Conservation (phyloP, 257 asterid species). For the Vinca minor region DNA sequence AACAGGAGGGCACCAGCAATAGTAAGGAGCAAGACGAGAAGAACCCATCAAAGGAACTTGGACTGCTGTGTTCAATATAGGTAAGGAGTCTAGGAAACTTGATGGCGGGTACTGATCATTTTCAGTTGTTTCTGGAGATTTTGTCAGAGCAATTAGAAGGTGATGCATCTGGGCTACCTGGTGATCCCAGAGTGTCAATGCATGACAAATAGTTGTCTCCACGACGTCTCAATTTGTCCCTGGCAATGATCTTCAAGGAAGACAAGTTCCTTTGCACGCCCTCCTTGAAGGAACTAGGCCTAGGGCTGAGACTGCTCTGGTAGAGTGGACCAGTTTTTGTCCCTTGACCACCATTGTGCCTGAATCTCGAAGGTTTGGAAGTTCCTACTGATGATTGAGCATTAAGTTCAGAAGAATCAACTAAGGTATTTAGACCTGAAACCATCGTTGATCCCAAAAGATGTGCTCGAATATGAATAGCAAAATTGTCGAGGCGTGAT, state of each 20-base stretch:
- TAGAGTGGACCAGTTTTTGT: constrained; percentile 37
- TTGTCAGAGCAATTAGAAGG: constrained; percentile 23
- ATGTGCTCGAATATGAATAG: constrained; percentile 62
- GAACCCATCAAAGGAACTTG: constrained; percentile 34
- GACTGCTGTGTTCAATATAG: constrained; percentile 28
- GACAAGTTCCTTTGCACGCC: constrained; percentile 44
- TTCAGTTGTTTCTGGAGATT: constrained; percentile 27
- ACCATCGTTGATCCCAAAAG: constrained; percentile 53
- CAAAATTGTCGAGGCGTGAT: constrained; percentile 71
- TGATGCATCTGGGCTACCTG: constrained; percentile 25
- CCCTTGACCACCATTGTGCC: constrained; percentile 39
- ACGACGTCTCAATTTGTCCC: constrained; percentile 45
- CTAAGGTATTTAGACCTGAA: constrained; percentile 26
- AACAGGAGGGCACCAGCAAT: constrained; percentile 89
- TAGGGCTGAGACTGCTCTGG: constrained; percentile 58
- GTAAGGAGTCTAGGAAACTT: constrained; percentile 33
- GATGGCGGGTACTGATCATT: constrained; percentile 25
- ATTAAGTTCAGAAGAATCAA: constrained; percentile 31
- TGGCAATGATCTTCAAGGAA: constrained; percentile 34
- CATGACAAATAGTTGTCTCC: constrained; percentile 36
- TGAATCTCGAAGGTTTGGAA: constrained; percentile 35
- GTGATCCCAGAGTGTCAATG: constrained; percentile 28
- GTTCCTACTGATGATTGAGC: constrained; percentile 17
- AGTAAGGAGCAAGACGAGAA: constrained; percentile 54
- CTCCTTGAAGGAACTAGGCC: constrained; percentile 55